Conservation (phyloP, 2,329 filamentous ascomycete genomes). For the Akanthomyces lecanii region DNA sequence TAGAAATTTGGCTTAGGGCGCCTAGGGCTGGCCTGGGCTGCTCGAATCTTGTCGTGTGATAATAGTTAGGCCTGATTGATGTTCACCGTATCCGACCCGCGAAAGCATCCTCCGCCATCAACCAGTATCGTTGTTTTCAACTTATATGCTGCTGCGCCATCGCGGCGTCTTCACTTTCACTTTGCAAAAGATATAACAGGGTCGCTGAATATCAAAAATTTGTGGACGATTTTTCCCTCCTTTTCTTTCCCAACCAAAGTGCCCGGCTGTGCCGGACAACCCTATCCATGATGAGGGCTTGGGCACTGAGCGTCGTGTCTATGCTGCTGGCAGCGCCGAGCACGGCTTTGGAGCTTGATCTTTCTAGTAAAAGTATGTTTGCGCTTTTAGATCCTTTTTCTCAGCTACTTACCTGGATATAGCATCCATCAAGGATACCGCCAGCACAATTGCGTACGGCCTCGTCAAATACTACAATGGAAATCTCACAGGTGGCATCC, state of each 20-base stretch:
- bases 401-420: not conserved
- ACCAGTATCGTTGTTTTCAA: not conserved
- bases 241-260: not conserved
- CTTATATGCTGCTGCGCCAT: not conserved
- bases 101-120: not conserved
- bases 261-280: not conserved
- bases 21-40: not conserved
- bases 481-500: conserved; percentile 54
- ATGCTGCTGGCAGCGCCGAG: conserved; percentile 1
- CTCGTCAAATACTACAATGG: conserved; percentile 50
- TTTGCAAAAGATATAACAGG: not conserved
- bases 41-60: not conserved
- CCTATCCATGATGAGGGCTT: not conserved
- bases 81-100: not conserved
- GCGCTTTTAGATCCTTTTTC: no score
- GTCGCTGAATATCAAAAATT: not conserved
- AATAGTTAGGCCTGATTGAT: not conserved
- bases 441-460: conserved; percentile 45
- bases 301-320: not conserved
- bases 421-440: conserved; percentile 49
- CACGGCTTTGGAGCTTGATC: not conserved
- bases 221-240: no score
- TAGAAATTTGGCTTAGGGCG: not conserved
- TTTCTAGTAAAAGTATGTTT: not conserved
- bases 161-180: not conserved